A percentile compares a stretch with the other conserved stretches of the same genome.
phyloP scores from a whole-genome alignment of 2,329 filamentous ascomycete genomes.

The Ascochyta koolunga region DNA sequence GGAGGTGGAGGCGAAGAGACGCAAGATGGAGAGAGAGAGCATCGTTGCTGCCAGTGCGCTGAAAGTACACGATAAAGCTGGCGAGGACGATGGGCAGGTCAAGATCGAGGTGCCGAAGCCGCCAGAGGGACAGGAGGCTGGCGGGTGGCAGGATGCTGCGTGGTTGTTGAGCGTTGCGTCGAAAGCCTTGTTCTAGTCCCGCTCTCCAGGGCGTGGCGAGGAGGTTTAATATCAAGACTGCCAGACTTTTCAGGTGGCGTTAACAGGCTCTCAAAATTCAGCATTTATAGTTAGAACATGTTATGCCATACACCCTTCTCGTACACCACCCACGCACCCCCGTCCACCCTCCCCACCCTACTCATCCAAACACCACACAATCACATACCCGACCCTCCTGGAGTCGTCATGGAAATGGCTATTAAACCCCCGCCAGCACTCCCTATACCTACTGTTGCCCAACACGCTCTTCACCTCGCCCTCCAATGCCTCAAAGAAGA shows the following conservation, averaged over 20 bases:
- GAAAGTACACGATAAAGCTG: constrained; percentile 39
- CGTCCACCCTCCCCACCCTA: not conserved
- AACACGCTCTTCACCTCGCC: constrained; percentile 53
- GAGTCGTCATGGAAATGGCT: constrained; percentile 68
- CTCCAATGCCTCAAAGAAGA: constrained; percentile 65
- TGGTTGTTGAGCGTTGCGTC: constrained; percentile 63
- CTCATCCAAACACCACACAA: constrained; percentile 61
- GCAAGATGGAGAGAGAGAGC: constrained; percentile 45
- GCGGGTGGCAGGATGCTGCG: constrained; percentile 64
- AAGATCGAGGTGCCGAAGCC: constrained; percentile 20
- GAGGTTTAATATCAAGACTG: too few species aligned
- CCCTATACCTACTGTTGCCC: constrained; percentile 56
- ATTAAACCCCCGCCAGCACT: constrained; percentile 67
- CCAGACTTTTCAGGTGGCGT: too few species aligned
- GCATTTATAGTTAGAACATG: too few species aligned
- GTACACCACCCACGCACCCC: not conserved
- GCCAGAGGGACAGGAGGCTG: constrained; percentile 39
- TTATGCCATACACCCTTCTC: not conserved
- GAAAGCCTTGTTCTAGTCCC: constrained; percentile 48
- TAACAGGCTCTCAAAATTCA: too few species aligned
- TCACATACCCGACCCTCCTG: constrained; percentile 65
- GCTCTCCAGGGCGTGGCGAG: too few species aligned
- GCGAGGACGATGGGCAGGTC: constrained; percentile 22
- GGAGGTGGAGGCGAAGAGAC: constrained; percentile 46
- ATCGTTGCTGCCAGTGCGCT: constrained; percentile 46